Base-by-base conservation (phyloP, 176 grass and related monocot genomes). In the Saccharum spontaneum region DNA sequence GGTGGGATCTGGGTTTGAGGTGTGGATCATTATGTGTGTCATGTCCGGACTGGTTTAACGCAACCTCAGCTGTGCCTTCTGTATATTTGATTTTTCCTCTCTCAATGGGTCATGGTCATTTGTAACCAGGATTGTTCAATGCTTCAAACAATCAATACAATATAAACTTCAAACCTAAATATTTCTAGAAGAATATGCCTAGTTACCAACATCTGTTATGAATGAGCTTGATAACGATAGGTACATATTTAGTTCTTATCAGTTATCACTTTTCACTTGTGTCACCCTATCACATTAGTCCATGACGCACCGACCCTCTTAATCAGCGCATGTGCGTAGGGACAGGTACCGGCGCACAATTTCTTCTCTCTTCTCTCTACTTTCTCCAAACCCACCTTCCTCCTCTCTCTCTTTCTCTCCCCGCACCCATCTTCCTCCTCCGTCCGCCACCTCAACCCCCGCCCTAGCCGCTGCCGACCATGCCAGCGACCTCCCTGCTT, bases 1-100 rank as follows among this genome's bases (percentile, higher is more conserved):
- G 79, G 63, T 81, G 13, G 33, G 63, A 49, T 81, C 45, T 37
- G 28, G 64, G 18, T 8, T 65, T 26, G 41, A 80, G 67, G 78
- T 48, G 20, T 44, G 60, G 26, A 22, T 36, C 24, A 26, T 62
- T 62, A 62, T 62, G 57, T 61, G n/a, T 24, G 57, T 61, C 60
- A 79, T 79, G 6, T 39, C 44, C 20, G 24, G 8, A 16, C 16
- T 64, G 14, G 26, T 73, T 48, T 73, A 73, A 79, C 4, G 3
- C 79, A n/a, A 37, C 7, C 46, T 54, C 11, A 31, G 20, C 65
- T 69, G 38, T 36, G 75, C 1, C 6, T 5, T n/a, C 52, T 77
- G 20, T 59, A 59, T 57, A 57, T 57, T 57, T 8, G 52, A 59
- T 59, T 22, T 59, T n/a, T 1, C 54, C 20, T 20, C 20, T 59